Conservation (phyloP, 2,329 filamentous ascomycete genomes). For the Zasmidium cellare region DNA sequence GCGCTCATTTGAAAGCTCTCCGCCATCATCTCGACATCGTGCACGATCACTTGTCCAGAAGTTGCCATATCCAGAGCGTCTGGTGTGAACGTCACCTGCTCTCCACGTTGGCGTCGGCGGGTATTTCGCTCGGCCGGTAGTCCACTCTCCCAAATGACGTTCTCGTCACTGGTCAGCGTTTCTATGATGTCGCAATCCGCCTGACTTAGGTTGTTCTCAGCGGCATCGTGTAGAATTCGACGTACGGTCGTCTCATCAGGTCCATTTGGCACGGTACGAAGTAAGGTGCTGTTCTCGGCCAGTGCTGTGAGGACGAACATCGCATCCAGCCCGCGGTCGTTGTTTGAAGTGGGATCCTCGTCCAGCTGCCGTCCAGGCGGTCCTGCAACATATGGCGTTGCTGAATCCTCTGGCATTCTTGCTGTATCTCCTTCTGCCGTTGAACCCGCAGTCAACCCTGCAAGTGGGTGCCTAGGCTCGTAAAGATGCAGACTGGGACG, state of each 20-base stretch:
- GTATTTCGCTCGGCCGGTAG: constrained; percentile 23
- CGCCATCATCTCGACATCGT: constrained; percentile 33
- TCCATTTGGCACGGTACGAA: not conserved
- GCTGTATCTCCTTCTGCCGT: not conserved
- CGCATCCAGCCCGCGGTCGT: constrained; percentile 22
- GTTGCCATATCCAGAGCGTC: constrained; percentile 14
- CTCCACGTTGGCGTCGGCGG: constrained; percentile 16
- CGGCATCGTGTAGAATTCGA: constrained; percentile 5
- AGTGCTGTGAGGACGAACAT: constrained; percentile 18
- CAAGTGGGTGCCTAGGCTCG: not conserved
- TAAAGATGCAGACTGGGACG: not conserved
- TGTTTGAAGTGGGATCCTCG: constrained; percentile 14
- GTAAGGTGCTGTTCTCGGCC: constrained; percentile 6
- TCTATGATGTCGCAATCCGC: constrained; percentile 14
- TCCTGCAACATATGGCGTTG: not conserved
- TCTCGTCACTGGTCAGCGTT: constrained; percentile 4
- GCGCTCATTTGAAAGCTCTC: constrained; percentile 32
- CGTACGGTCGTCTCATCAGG: not conserved
- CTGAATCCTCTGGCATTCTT: too few relatives aligned
- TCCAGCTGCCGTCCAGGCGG: constrained; percentile 21
- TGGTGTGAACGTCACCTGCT: constrained; percentile 16
- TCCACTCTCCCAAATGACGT: constrained; percentile 16
- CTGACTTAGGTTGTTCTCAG: constrained; percentile 9
- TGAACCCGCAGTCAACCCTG: not conserved
- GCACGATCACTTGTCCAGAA: constrained; percentile 12